Base-by-base conservation (phyloP, 176 grass and related monocot genomes). In the Phragmites australis region DNA sequence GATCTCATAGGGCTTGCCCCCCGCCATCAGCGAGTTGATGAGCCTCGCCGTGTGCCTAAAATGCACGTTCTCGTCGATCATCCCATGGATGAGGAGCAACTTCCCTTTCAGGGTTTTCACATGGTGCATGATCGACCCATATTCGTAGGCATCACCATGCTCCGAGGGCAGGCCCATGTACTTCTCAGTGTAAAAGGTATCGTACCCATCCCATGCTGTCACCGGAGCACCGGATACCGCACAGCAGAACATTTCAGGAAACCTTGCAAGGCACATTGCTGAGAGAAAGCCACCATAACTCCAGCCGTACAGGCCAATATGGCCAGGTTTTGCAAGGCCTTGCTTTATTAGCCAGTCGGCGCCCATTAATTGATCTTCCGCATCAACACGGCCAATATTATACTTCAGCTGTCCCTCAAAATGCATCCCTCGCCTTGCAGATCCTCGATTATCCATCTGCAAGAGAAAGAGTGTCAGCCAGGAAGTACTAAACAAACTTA, bases 41-140 rank as follows among this genome's bases (percentile, higher is more conserved):
- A 99, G 88, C 43, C 97, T 92, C 1, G 97, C 97, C 0, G 97
- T 99, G 80, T 99, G 97, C 86, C 97, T 86, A 68, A 95, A 99
- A 79, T 99, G 97, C 75, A 99, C 97, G 13, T 99, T 99, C 81
- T 99, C 97, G 16, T 99, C 97, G 13, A 93, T 93, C 97, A 99
- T 99, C 23, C 97, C 97, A 8, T 99, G 97, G 71, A 99, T 84
- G n/a, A 99, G 85, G 9, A 99, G 90, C 50, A 99, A 62, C 70
- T 87, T 96, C 59, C 96, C 96, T 67, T 70, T 88, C 41, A 99
- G 76, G 34, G 84, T 99, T 43, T 88, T 90, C 17, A 84, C 87
- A 82, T 99, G 97, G 44, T 93, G 90, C 97, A 99, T 99, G 66
- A 99, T 86, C 18, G 97, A 99, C 6, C 88, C 90, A 15, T 79